A percentile compares a stretch with the other conserved stretches of the same genome.
These are phyloP conservation scores for Fomitiporia mediterranea DNA, from an alignment of 1,284 basidiomycete species.

Conservation along the genomic window DNA sequence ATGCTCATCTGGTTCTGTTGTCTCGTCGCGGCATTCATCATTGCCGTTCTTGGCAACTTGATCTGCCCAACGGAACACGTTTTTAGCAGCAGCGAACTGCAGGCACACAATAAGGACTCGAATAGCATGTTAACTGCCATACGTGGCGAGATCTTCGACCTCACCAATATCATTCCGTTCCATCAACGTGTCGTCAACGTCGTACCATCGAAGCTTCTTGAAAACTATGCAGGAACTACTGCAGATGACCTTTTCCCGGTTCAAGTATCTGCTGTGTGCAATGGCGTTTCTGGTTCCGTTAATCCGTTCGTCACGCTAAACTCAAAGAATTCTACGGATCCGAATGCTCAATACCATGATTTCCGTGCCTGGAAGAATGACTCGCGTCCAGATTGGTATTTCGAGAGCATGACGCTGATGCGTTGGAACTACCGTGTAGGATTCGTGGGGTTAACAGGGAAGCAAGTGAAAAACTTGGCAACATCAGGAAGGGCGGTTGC, in stretches of 20 bases:
- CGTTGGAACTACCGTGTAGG: conserved; percentile 86
- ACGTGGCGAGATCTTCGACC: conserved; percentile 91
- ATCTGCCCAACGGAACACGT: conserved; percentile 96
- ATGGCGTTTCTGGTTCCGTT: conserved; percentile 76
- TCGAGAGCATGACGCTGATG: conserved; percentile 86
- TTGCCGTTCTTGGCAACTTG: conserved; percentile 81
- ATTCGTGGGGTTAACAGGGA: conserved; percentile 84
- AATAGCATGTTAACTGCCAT: conserved; percentile 80
- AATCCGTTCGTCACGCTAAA: conserved; percentile 83
- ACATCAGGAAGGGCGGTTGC: conserved; percentile 64
- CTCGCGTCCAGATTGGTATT: conserved; percentile 96
- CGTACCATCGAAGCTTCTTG: conserved; percentile 67
- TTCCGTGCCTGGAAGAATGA: conserved; percentile 88
- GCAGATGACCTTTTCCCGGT: conserved; percentile 89
- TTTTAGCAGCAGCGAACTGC: conserved; percentile 75
- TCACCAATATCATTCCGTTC: conserved; percentile 52
- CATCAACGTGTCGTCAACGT: conserved; percentile 74
- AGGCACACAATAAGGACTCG: conserved; percentile 63
- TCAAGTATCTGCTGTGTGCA: conserved; percentile 93
- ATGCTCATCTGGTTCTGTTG: conserved; percentile 96
- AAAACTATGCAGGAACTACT: conserved; percentile 80
- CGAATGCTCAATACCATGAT: conserved; percentile 89
- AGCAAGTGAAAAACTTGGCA: conserved; percentile 73
- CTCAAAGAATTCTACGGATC: conserved; percentile 76
- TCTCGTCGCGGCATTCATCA: conserved; percentile 85